Conservation (phyloP, 2,329 filamentous ascomycete genomes). For the Pestalotiopsis sp. region DNA sequence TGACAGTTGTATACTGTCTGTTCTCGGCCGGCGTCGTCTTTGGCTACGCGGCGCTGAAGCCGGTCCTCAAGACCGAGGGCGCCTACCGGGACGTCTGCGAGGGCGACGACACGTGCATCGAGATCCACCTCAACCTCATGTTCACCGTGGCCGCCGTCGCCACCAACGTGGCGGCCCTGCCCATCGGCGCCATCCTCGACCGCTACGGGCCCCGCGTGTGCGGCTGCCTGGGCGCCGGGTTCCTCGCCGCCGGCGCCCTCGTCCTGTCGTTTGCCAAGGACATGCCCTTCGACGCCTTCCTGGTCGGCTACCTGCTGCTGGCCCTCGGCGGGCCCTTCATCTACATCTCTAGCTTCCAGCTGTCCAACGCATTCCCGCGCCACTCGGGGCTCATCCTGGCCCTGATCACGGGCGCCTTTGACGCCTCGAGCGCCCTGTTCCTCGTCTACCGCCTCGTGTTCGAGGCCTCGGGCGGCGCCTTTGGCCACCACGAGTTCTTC, state of each 20-base stretch:
- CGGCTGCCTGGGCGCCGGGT: constrained; percentile 70
- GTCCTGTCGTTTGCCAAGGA: constrained; percentile 70
- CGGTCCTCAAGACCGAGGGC: constrained; percentile 73
- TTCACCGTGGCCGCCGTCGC: constrained; percentile 88
- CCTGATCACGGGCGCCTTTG: constrained; percentile 79
- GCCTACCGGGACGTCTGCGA: constrained; percentile 69
- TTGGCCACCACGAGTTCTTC: constrained; percentile 72
- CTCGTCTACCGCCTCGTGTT: constrained; percentile 74
- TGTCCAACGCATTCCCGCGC: constrained; percentile 80
- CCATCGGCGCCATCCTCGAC: constrained; percentile 84
- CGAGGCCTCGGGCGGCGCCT: constrained; percentile 54
- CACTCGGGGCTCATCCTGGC: constrained; percentile 80
- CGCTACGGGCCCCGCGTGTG: constrained; percentile 78
- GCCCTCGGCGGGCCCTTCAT: constrained; percentile 80
- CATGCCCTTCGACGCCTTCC: constrained; percentile 73
- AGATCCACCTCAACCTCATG: constrained; percentile 81
- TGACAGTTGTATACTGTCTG: constrained; percentile 73
- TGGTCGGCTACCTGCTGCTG: constrained; percentile 74
- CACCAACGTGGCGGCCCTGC: constrained; percentile 84
- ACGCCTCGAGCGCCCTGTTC: constrained; percentile 79
- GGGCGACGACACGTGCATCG: constrained; percentile 46
- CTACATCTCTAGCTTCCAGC: constrained; percentile 82
- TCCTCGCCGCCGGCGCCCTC: constrained; percentile 70
- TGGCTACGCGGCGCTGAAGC: constrained; percentile 84
- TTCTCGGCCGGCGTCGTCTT: constrained; percentile 81